phyloP scores from a whole-genome alignment of 75 land plant species.

The Selaginella moellendorffii region DNA sequence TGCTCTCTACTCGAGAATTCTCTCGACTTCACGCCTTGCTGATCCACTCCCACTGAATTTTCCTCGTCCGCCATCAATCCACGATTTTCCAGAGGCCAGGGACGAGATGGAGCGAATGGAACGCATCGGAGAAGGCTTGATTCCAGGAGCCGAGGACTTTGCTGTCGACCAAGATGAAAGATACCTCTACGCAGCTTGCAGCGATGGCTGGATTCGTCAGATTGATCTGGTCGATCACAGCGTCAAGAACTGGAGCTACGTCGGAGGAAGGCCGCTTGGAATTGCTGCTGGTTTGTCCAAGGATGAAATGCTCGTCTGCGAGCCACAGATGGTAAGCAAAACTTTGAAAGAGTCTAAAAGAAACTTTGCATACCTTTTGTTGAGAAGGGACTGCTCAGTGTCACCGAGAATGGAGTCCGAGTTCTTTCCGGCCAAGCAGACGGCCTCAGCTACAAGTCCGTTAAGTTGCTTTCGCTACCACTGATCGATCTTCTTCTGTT shows the following conservation, averaged over 20 bases:
- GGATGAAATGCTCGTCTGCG: constrained; percentile 42
- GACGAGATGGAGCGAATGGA: constrained; percentile 16
- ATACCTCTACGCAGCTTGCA: constrained; percentile 31
- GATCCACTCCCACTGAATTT: too few relatives aligned
- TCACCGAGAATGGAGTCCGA: constrained; percentile 28
- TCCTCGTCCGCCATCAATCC: not conserved
- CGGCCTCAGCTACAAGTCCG: constrained; percentile 39
- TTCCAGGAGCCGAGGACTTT: constrained; percentile 40
- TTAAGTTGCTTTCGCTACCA: not conserved
- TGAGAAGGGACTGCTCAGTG: constrained; percentile 49
- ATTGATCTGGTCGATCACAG: constrained; percentile 22
- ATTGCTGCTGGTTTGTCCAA: constrained; percentile 19
- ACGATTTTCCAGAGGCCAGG: not conserved
- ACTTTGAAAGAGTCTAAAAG: not conserved
- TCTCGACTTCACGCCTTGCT: too few relatives aligned
- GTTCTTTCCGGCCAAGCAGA: constrained; percentile 32
- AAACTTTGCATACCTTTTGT: not conserved
- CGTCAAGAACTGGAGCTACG: constrained; percentile 39
- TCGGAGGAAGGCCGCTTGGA: constrained; percentile 34
- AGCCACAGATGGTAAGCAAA: constrained; percentile 28
- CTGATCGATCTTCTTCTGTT: not conserved
- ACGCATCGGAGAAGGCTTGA: constrained; percentile 38
- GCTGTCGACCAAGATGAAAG: constrained; percentile 22
- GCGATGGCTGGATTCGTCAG: constrained; percentile 62
- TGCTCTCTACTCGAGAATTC: too few relatives aligned